Evolutionary conservation across 2,329 filamentous ascomycete species (phyloP).

Genomic region (Pseudomassariella vexata): DNA sequence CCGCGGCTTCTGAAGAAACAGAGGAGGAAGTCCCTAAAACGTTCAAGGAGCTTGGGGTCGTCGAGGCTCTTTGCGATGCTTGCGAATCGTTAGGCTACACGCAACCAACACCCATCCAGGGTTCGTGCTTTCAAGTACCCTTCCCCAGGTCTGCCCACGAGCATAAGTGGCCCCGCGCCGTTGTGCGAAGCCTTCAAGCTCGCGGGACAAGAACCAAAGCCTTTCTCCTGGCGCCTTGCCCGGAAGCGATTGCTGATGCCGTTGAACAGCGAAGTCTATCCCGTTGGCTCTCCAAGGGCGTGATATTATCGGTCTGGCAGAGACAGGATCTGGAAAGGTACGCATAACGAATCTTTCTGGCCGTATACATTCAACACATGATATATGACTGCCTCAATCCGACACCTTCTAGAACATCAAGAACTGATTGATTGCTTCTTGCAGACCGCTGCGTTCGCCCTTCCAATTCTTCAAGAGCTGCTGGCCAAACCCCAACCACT

Average conservation of each 20-base stretch:
- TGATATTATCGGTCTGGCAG: slow-evolving; percentile 88
- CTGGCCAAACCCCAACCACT: slow-evolving; percentile 82
- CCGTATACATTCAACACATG: too few relatives aligned
- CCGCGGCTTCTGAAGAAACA: slow-evolving; percentile 18
- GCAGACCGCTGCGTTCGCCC: slow-evolving; percentile 87
- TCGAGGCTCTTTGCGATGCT: slow-evolving; percentile 83
- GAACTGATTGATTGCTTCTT: too few relatives aligned
- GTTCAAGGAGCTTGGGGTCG: slow-evolving; percentile 71
- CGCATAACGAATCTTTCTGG: too few relatives aligned
- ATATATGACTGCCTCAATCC: too few relatives aligned
- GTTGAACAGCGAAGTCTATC: slow-evolving; percentile 72
- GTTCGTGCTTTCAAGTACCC: too few relatives aligned
- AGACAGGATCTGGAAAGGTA: slow-evolving; percentile 91
- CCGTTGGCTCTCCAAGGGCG: slow-evolving; percentile 72
- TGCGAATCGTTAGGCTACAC: slow-evolving; percentile 80
- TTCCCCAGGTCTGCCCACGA: too few relatives aligned
- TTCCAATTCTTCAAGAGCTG: slow-evolving; percentile 86
- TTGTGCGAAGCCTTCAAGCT: too few relatives aligned
- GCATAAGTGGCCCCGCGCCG: too few relatives aligned
- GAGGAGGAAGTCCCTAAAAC: slow-evolving; percentile 41
- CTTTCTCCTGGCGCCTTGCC: too few relatives aligned
- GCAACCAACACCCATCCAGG: slow-evolving; percentile 85
- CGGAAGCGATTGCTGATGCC: too few relatives aligned
- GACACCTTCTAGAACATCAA: too few relatives aligned
- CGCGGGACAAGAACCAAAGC: too few relatives aligned